Percentiles rank a stretch among this genome's conserved stretches.
Evolutionary conservation across 2,329 filamentous ascomycete genomes (phyloP).

Genomic region (Aspergillus flavus): DNA sequence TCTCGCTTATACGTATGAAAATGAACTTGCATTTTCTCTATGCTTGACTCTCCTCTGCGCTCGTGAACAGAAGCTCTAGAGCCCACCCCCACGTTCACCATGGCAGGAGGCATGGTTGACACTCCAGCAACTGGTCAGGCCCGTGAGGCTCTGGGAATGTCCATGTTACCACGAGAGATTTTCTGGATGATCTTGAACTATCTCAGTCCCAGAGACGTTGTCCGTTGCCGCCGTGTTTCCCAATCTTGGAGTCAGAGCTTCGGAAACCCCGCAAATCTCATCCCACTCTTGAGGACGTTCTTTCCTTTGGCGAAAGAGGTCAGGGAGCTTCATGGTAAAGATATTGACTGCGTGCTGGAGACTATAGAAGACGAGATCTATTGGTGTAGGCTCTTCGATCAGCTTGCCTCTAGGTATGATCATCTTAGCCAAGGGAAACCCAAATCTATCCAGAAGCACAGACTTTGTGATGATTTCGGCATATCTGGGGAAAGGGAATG

Average conservation of each 20-base stretch:
- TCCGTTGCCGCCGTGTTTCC: constrained; percentile 58
- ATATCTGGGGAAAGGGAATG: constrained; percentile 40
- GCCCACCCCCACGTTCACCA: background rate
- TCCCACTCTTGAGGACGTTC: constrained; percentile 52
- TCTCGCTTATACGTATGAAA: background rate
- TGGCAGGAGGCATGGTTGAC: background rate
- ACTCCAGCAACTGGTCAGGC: background rate
- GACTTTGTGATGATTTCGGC: constrained; percentile 41
- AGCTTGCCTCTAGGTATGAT: constrained; percentile 58
- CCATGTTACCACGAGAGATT: constrained; percentile 58
- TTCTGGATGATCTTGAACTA: constrained; percentile 58
- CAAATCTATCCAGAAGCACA: constrained; percentile 49
- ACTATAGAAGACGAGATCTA: constrained; percentile 8
- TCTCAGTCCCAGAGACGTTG: constrained; percentile 54
- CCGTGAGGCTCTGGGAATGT: constrained; percentile 23
- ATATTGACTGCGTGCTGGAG: background rate
- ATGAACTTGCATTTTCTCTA: background rate
- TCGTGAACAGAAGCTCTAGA: background rate
- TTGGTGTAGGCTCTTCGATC: constrained; percentile 46
- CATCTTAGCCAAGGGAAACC: constrained; percentile 54
- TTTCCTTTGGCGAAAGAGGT: constrained; percentile 60
- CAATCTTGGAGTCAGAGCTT: constrained; percentile 55
- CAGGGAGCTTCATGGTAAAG: constrained; percentile 35
- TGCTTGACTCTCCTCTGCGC: background rate
- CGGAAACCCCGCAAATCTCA: constrained; percentile 49